Evolutionary conservation across 2,329 filamentous ascomycete genomes (phyloP), one percentile per base, ranked within the genome.

Genomic region (Sclerotiophoma versabilis): DNA sequence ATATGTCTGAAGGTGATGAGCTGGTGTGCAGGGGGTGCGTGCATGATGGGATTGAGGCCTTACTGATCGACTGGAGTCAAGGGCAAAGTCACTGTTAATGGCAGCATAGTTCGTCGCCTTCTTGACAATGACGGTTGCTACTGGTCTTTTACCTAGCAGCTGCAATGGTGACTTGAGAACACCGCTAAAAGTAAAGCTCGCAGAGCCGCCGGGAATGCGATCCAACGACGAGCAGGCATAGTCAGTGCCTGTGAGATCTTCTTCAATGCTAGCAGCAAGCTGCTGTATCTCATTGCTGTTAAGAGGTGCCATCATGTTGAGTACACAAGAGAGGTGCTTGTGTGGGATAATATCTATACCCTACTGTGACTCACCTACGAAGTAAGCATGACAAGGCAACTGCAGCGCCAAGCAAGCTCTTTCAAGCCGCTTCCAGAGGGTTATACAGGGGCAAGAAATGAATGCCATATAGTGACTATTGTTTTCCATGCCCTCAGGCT

Each of bases 11-110:
- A 8, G 4, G 0, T 4, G 6, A 12, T 46, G 9, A 37, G 43
- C 22, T 32, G 12, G 2, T n/a, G 29, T 14, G 10, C 11, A 10
- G 14, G 22, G 14, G 10, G 15, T 30, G 5, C 15, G 15, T 8
- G 17, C 8, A 1, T 1, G 23, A 8, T 26, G 4, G 29, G 14
- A 14, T 19, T 23, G 27, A 6, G 19, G 11, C 8, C 38, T 2
- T 44, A 50, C 39, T 10, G 39, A 50, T 26, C 38, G 48, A 9
- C 10, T 14, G n/a, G 32, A 38, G 38, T 50, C 48, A 10, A 49
- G 46, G 8, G 46, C 46, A n/a, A 34, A 49, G 22, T 27, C 11
- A 7, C 25, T 37, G n/a, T 38, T 44, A 11, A 50, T 30, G 2
- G 39, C 39, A 30, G 48, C 39, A 27, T 37, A 38, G 6, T 50